Evolutionary conservation across 1,139 yeast genomes (phyloP), one percentile per base, ranked within the genome.

Genomic region (Yamadazyma dushanensis): DNA sequence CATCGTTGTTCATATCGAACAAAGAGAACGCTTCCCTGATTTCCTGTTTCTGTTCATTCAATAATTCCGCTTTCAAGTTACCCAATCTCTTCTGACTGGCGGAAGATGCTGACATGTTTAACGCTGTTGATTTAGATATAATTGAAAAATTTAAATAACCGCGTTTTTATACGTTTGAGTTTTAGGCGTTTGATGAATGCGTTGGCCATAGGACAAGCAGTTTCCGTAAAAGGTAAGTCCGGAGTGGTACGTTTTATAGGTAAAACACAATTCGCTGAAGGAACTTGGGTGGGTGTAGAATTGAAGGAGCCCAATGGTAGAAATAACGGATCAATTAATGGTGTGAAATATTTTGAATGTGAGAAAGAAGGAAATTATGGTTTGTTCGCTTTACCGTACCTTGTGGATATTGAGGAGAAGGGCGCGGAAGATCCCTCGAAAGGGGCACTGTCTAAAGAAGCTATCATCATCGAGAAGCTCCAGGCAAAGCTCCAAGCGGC

Each of bases 1-100:
- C 96, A 57, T 92, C 98, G 39, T 80, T 82, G 57, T 92, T 88
- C 82, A 88, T 83, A 54, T 92, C 98, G 59, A 94, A 94, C 29
- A 92, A 70, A 34, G 85, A 78, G 57, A 94, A 94, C 47, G 97
- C 98, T 56, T 92, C 97, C 44, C 90, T 71, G 47, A 92, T 89
- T 56, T 92, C 97, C 51, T 85, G 94, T 48, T 83, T 83, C 57
- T 92, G 97, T 52, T 90, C 97, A 37, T 87, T 90, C 34, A 89
- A 70, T 37, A 90, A 69, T 50, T 88, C 95, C 30, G 67, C 68
- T 49, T 78, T 78, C 47, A 78, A 53, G 45, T 62, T 23, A 63
- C 62, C 46, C 49, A 47, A 27, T 30, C 57, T 53, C 26, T 63
- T 50, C 28, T 15, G 28, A 10, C 16, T 26, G 19, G 60, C 39